A percentile compares a stretch with the other conserved stretches of the same genome.
Evolutionary conservation across 2,329 filamentous ascomycete genomes (phyloP).

Genomic region (Ustulina deusta): DNA sequence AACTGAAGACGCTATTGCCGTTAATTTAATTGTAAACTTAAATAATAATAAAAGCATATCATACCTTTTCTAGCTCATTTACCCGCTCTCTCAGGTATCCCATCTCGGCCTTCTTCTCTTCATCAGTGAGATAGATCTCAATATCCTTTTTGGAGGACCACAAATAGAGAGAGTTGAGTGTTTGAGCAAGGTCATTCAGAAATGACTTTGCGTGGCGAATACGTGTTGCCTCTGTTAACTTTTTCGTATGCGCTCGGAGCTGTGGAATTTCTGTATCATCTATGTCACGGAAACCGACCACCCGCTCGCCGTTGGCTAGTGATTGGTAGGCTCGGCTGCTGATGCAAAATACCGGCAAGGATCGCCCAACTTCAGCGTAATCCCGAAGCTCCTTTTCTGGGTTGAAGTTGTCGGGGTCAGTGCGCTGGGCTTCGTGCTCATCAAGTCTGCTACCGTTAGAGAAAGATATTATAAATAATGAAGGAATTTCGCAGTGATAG

Average conservation of each 20-base stretch:
- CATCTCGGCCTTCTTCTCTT: constrained; percentile 48
- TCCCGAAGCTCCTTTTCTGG: constrained; percentile 64
- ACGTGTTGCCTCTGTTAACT: constrained; percentile 60
- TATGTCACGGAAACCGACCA: constrained; percentile 59
- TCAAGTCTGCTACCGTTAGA: constrained; percentile 57
- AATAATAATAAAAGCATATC: background rate
- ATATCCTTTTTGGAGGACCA: constrained; percentile 29
- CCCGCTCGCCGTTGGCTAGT: constrained; percentile 58
- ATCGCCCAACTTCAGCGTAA: constrained; percentile 65
- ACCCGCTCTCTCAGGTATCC: constrained; percentile 21
- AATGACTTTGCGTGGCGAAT: constrained; percentile 59
- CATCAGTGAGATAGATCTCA: constrained; percentile 44
- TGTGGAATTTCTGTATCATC: constrained; percentile 70
- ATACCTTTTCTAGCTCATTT: constrained; percentile 33
- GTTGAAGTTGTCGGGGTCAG: constrained; percentile 65
- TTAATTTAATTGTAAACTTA: background rate
- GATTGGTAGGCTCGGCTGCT: constrained; percentile 70
- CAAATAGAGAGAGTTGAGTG: constrained; percentile 49
- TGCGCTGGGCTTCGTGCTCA: constrained; percentile 60
- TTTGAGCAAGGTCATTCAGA: constrained; percentile 61
- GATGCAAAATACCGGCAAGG: constrained; percentile 72
- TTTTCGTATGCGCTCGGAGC: constrained; percentile 67
- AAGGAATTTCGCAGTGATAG: background rate
- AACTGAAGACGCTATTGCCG: constrained; percentile 22
- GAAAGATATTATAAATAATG: background rate